Conservation (phyloP, 2,329 filamentous ascomycete species). For the Scedosporium apiospermum region DNA sequence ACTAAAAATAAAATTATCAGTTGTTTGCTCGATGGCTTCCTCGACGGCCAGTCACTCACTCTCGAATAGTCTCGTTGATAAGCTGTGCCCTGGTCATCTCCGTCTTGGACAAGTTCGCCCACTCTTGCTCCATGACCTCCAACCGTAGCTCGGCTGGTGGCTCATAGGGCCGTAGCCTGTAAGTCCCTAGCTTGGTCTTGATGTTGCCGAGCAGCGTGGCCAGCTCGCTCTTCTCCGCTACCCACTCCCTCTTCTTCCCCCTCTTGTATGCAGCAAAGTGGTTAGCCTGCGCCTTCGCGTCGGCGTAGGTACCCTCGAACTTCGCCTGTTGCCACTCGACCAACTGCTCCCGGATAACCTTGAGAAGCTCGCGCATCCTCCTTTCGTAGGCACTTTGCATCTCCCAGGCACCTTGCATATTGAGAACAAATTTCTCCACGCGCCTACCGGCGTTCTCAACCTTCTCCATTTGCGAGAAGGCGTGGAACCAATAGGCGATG, state of each 20-base stretch:
- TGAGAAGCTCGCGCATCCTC: constrained; percentile 75
- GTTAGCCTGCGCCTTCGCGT: constrained; percentile 78
- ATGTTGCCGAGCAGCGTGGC: constrained; percentile 92
- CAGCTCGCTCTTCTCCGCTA: constrained; percentile 93
- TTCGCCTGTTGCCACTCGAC: constrained; percentile 67
- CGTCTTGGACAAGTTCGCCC: constrained; percentile 67
- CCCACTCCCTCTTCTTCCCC: constrained; percentile 87
- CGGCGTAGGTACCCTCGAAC: constrained; percentile 85
- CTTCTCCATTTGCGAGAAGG: constrained; percentile 97
- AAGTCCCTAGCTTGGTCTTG: constrained; percentile 96
- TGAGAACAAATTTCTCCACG: constrained; percentile 97
- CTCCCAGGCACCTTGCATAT: constrained; percentile 98
- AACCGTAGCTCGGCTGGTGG: constrained; percentile 76
- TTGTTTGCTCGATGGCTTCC: too few species aligned
- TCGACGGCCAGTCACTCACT: constrained; percentile 41
- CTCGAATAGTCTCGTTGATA: constrained; percentile 96
- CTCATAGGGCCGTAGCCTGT: constrained; percentile 82
- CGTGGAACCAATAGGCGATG: constrained; percentile 99
- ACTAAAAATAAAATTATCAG: constrained; percentile 24
- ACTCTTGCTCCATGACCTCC: constrained; percentile 74
- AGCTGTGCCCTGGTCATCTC: constrained; percentile 85
- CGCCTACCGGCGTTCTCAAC: constrained; percentile 94
- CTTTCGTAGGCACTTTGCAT: constrained; percentile 97
- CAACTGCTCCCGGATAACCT: constrained; percentile 63
- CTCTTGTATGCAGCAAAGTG: constrained; percentile 86